Evolutionary conservation across 192 early-diverging fungal species (phyloP).

Genomic region (Backusella luteola): DNA sequence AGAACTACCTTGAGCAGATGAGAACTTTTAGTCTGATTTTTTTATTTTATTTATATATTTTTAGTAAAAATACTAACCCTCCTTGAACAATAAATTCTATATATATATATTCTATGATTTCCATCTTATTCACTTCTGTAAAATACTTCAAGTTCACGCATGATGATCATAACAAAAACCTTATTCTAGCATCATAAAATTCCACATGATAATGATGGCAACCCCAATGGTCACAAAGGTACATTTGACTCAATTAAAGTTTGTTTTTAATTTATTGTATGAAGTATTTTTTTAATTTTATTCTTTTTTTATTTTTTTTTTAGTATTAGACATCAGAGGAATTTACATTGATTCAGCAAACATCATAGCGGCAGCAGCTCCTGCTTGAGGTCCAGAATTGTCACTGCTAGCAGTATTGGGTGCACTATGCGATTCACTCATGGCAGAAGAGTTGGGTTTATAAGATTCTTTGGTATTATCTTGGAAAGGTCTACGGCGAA

Average conservation of each 20-base stretch:
- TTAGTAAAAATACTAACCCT: too few relatives aligned
- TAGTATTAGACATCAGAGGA: background rate
- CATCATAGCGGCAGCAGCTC: slow-evolving; percentile 20
- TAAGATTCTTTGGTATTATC: background rate
- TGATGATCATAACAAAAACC: background rate
- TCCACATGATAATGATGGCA: background rate
- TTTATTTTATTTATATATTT: too few relatives aligned
- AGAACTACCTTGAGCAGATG: too few relatives aligned
- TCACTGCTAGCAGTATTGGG: background rate
- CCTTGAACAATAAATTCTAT: too few relatives aligned
- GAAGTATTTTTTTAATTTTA: too few relatives aligned
- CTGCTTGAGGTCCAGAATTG: background rate
- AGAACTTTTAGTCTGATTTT: too few relatives aligned
- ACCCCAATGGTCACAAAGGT: background rate
- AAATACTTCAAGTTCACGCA: too few relatives aligned
- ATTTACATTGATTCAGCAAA: slow-evolving; percentile 18
- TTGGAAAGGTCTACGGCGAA: background rate
- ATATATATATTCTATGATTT: too few relatives aligned
- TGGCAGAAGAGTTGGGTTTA: background rate
- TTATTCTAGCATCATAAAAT: background rate
- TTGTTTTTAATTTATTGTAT: background rate
- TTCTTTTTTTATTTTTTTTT: background rate
- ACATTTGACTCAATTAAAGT: background rate
- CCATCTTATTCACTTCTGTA: too few relatives aligned
- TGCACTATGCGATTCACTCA: background rate